Evolutionary conservation across 2,329 filamentous ascomycete species (phyloP).

Genomic region (Lojkania enalia): DNA sequence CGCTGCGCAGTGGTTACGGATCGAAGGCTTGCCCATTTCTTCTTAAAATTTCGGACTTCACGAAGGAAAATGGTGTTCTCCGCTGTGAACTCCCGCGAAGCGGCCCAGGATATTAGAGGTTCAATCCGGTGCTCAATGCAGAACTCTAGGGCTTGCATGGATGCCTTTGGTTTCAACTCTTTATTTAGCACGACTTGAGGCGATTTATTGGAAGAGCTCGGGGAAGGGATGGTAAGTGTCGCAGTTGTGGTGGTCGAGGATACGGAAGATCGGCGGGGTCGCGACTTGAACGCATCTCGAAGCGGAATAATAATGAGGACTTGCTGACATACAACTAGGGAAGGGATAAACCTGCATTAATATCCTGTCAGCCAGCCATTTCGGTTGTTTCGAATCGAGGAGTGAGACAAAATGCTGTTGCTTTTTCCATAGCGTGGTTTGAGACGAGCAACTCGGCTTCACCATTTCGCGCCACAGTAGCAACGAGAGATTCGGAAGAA

Average conservation of each 20-base stretch:
- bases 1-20: constrained; percentile 36
- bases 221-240: constrained; percentile 22
- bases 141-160: constrained; percentile 43
- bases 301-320: constrained; percentile 43
- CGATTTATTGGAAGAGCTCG: constrained; percentile 25
- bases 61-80: constrained; percentile 45
- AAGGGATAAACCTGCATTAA: constrained; percentile 37
- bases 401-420: not conserved
- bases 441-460: too few relatives aligned
- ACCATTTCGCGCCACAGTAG: constrained; percentile 1
- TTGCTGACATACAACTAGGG: constrained; percentile 43
- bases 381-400: not conserved
- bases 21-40: constrained; percentile 35
- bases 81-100: constrained; percentile 42
- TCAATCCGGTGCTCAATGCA: constrained; percentile 42
- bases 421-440: too few relatives aligned
- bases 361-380: constrained; percentile 11
- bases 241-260: constrained; percentile 29
- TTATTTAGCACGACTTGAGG: constrained; percentile 26
- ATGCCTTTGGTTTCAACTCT: constrained; percentile 38
- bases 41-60: constrained; percentile 44
- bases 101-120: constrained; percentile 41
- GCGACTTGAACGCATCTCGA: constrained; percentile 30
- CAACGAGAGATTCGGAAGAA: not conserved
- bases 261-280: constrained; percentile 19